Conservation (phyloP, 129 eudicot genomes). For the Calendula officinalis region DNA sequence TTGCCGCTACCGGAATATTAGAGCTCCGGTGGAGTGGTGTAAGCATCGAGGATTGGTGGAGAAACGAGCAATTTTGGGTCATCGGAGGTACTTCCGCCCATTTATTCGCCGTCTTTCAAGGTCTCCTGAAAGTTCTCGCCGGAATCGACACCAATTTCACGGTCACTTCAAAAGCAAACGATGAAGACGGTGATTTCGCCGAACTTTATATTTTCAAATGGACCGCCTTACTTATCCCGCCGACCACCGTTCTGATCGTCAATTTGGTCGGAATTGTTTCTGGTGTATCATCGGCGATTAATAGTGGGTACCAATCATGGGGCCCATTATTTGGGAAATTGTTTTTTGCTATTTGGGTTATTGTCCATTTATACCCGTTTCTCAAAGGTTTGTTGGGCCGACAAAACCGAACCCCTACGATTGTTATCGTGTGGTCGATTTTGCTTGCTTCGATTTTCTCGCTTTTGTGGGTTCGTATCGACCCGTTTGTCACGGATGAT, state of each 20-base stretch:
- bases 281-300: constrained; percentile 67
- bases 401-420: constrained; percentile 76
- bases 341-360: constrained; percentile 78
- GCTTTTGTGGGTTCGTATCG: constrained; percentile 78
- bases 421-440: constrained; percentile 80
- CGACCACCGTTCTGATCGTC: constrained; percentile 67
- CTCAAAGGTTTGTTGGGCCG: constrained; percentile 82
- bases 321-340: constrained; percentile 73
- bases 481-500: constrained; percentile 50
- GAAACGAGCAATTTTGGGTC: constrained; percentile 93
- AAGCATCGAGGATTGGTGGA: constrained; percentile 89
- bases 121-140: constrained; percentile 74
- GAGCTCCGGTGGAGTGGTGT: constrained; percentile 89
- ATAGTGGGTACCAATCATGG: constrained; percentile 86
- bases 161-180: constrained; percentile 76
- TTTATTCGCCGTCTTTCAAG: constrained; percentile 84
- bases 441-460: constrained; percentile 82
- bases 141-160: constrained; percentile 90
- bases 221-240: constrained; percentile 86
- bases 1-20: constrained; percentile 67
- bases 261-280: constrained; percentile 77
- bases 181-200: constrained; percentile 76
- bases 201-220: constrained; percentile 84
- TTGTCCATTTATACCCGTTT: constrained; percentile 79
- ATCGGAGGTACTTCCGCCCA: constrained; percentile 90